Evolutionary conservation across 1,284 basidiomycete genomes (phyloP).

Genomic region (Tetrapyrgos nigripes): DNA sequence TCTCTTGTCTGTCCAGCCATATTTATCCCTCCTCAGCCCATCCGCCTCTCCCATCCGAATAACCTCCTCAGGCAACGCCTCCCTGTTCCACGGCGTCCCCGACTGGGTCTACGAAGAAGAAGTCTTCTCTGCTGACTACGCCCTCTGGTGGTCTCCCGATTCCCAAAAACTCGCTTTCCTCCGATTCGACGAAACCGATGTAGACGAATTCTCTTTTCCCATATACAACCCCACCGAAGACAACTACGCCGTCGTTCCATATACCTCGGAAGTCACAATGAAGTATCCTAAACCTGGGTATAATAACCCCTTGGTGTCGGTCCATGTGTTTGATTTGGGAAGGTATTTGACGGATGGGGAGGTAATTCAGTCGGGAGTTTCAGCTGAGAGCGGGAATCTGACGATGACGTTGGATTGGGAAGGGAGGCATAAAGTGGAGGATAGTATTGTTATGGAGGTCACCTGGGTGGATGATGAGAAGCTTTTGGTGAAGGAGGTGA

Average conservation of each 20-base stretch:
- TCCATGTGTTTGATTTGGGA: slow-evolving; percentile 83
- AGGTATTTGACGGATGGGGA: slow-evolving; percentile 47
- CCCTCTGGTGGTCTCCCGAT: slow-evolving; percentile 93
- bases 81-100: slow-evolving; percentile 92
- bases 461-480: slow-evolving; percentile 83
- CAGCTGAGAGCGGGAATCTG: slow-evolving; percentile 49
- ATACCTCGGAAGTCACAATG: slow-evolving; percentile 81
- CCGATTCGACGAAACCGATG: slow-evolving; percentile 86
- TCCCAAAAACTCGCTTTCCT: slow-evolving; percentile 86
- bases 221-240: slow-evolving; percentile 88
- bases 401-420: slow-evolving; percentile 73
- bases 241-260: slow-evolving; percentile 75
- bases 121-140: slow-evolving; percentile 75
- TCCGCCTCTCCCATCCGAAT: slow-evolving; percentile 70
- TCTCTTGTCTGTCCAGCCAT: not conserved
- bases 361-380: slow-evolving; percentile 32
- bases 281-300: slow-evolving; percentile 94
- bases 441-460: slow-evolving; percentile 84
- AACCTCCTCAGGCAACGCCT: slow-evolving; percentile 82
- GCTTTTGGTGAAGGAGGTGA: slow-evolving; percentile 89
- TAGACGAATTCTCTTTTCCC: slow-evolving; percentile 87
- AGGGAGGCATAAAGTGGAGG: slow-evolving; percentile 58
- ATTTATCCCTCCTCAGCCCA: slow-evolving; percentile 34
- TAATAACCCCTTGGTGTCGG: slow-evolving; percentile 85
- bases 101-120: slow-evolving; percentile 99